Base-by-base conservation (phyloP, 352 stramenopile species). In the Albugo candida region DNA sequence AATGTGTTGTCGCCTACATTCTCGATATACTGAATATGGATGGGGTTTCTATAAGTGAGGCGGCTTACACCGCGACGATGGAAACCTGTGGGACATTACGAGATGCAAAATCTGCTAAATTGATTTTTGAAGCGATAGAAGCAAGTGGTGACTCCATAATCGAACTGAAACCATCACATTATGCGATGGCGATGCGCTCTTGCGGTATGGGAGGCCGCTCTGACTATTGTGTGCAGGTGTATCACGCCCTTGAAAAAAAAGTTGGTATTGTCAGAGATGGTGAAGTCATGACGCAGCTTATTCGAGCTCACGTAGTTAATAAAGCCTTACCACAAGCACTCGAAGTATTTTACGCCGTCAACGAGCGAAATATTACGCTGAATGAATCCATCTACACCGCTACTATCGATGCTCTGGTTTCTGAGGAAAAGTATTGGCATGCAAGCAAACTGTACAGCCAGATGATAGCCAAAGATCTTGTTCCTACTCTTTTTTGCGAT, bases 271-370 rank as follows among this genome's bases (percentile, higher is more conserved):
- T 38, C 35, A 65, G 66, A n/a, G 56, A 74, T 49, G 53, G 56
- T 12, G 36, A 67, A 12, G 59, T 62, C 6, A 84, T 83, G 49
- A 82, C 60, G 43, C 74, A 87, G 45, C 53, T 87, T 11, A 83
- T 89, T 31, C 77, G 77, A 6, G 51, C 71, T n/a, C 77, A 89
- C 56, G 71, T 85, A 24, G 56, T 87, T 4, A 81, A 84, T 46
- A 46, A 55, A 37, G 49, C 66, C 10, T 44, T 84, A 18, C 64
- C 67, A 13, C 71, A 87, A 45, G 77, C 77, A 31, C 50, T 89
- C n/a, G 72, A 86, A 48, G 81, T 70, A 37, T 83, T 89, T 40
- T 43, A 43, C 20, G 17, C 38, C 3, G 71, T 61, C 14, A 61
- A 73, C 44, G 61, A 79, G 18, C 73, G 70, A 4, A 58, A 61